These are phyloP conservation scores for Heimioporus sp. DNA, from an alignment of 768 basidiomycete species.

Conservation along the genomic window DNA sequence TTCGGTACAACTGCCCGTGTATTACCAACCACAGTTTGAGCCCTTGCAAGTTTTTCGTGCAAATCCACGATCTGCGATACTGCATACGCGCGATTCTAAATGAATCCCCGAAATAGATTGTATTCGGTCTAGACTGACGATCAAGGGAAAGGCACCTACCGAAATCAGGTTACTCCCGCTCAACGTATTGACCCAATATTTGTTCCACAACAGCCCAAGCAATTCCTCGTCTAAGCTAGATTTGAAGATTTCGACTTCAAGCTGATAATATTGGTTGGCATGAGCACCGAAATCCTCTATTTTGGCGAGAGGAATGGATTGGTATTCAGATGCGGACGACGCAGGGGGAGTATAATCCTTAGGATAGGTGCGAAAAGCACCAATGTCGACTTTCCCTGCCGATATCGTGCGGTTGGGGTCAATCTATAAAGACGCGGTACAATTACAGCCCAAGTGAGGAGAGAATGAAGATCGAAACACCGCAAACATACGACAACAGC, in stretches of 20 bases:
- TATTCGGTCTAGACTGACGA: neutral
- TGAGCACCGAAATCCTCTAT: slow-evolving; percentile 99
- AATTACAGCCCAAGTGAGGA: neutral
- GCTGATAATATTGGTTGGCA: slow-evolving; percentile 91
- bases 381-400: slow-evolving; percentile 97
- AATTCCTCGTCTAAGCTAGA: slow-evolving; percentile 84
- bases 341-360: slow-evolving; percentile 88
- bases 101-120: neutral
- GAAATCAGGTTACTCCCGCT: slow-evolving; percentile 92
- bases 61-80: slow-evolving; percentile 89
- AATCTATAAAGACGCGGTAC: slow-evolving; percentile 49
- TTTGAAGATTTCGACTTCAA: slow-evolving; percentile 96
- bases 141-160: slow-evolving; percentile 41
- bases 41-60: slow-evolving; percentile 83
- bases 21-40: slow-evolving; percentile 52
- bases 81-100: slow-evolving; percentile 89
- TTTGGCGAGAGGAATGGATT: slow-evolving; percentile 94
- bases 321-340: slow-evolving; percentile 76
- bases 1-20: slow-evolving; percentile 59
- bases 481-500: slow-evolving; percentile 80
- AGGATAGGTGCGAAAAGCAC: slow-evolving; percentile 97
- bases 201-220: slow-evolving; percentile 93
- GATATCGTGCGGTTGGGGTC: slow-evolving; percentile 98
- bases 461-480: neutral
- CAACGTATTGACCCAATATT: slow-evolving; percentile 98